Percentiles rank a stretch among this genome's conserved stretches.
Evolutionary conservation across 148 eudicot species (phyloP).

Genomic region (Heliosperma pusillum): DNA sequence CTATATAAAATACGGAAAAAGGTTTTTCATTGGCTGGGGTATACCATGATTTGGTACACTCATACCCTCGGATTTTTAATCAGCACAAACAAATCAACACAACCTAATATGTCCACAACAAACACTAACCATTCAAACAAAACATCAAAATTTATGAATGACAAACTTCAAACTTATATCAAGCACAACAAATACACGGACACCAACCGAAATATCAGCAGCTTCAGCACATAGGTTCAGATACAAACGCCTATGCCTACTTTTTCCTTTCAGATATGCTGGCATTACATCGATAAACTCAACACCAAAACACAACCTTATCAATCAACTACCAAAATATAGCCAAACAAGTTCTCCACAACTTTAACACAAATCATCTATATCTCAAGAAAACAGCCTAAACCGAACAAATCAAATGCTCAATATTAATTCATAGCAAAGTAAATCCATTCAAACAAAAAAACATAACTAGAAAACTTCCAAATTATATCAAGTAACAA

Average conservation of each 20-base stretch:
- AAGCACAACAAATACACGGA: not conserved
- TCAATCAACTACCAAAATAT: slow-evolving; percentile 3
- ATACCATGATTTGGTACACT: no score
- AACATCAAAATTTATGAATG: not conserved
- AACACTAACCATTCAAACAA: not conserved
- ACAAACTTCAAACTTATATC: not conserved
- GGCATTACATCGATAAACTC: slow-evolving; percentile 35
- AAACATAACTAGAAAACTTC: not conserved
- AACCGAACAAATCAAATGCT: not conserved
- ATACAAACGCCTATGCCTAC: slow-evolving; percentile 34
- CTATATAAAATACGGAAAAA: no score
- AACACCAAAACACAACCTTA: not conserved
- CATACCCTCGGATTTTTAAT: not conserved
- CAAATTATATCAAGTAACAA: not conserved
- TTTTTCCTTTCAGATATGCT: slow-evolving; percentile 65
- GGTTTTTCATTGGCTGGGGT: no score
- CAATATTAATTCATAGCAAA: not conserved
- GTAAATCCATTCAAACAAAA: not conserved
- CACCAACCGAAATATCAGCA: no score
- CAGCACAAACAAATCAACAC: not conserved
- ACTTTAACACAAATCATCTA: not conserved
- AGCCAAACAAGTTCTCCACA: not conserved
- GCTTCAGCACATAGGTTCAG: not conserved
- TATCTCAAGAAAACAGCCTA: not conserved
- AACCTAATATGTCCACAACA: not conserved